A percentile compares a stretch with the other conserved stretches of the same genome.
phyloP scores from a whole-genome alignment of 805 yeast genomes.

The Hanseniaspora vineae region DNA sequence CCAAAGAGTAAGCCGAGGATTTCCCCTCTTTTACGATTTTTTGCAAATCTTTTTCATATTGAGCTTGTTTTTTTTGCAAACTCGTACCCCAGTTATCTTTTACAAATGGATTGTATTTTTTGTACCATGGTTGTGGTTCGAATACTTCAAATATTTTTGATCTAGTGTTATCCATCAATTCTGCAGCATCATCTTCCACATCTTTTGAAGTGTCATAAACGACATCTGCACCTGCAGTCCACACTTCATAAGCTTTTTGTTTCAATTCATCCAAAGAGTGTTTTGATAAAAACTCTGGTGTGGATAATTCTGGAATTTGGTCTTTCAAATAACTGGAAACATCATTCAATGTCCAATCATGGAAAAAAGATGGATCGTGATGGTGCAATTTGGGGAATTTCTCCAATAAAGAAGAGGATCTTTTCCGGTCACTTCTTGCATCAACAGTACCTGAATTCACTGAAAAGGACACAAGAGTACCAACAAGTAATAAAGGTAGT shows the following conservation, averaged over 20 bases:
- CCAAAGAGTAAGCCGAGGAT: too few relatives aligned
- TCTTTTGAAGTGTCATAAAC: slow-evolving; percentile 12
- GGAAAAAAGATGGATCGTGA: slow-evolving; percentile 6
- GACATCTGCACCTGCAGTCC: background rate
- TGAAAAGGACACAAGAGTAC: too few relatives aligned
- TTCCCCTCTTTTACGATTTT: background rate
- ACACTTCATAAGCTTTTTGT: too few relatives aligned
- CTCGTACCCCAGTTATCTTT: background rate
- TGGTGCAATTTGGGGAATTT: background rate
- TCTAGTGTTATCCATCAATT: slow-evolving; percentile 2
- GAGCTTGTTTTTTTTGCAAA: background rate
- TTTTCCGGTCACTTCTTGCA: too few relatives aligned
- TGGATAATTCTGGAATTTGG: slow-evolving; percentile 8
- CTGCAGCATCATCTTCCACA: slow-evolving; percentile 14
- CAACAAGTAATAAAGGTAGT: too few relatives aligned
- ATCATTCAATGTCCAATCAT: slow-evolving; percentile 25
- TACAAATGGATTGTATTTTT: background rate
- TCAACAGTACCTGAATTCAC: too few relatives aligned
- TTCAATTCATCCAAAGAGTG: too few relatives aligned
- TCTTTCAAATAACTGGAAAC: slow-evolving; percentile 24
- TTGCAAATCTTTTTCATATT: background rate
- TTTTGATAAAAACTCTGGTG: too few relatives aligned
- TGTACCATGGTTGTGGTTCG: background rate
- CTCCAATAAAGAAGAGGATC: too few relatives aligned
- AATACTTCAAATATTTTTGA: background rate